Percentiles rank a stretch among this genome's conserved stretches.
phyloP scores from a whole-genome alignment of 176 grass and related monocot genomes.

The Rhynchospora breviuscula region DNA sequence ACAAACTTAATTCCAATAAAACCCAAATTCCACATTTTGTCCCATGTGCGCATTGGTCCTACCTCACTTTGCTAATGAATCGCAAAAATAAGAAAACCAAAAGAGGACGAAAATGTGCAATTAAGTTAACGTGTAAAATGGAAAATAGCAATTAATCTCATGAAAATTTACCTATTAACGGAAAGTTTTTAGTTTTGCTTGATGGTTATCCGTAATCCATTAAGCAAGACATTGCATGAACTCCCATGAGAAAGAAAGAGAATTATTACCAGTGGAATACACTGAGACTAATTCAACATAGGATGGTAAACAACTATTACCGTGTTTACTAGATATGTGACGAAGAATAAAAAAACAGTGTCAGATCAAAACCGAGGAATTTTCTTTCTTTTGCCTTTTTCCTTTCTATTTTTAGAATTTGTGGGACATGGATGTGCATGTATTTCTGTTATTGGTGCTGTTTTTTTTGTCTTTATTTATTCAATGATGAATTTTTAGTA shows the following conservation, averaged over 20 bases:
- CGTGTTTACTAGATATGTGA: neutral
- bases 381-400: too few relatives aligned
- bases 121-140: neutral
- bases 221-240: neutral
- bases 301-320: neutral
- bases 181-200: neutral
- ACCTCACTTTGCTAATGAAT: constrained; percentile 14
- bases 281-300: neutral
- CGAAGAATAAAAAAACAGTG: too few relatives aligned
- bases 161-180: constrained; percentile 1
- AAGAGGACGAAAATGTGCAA: neutral
- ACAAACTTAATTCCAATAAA: neutral
- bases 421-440: too few relatives aligned
- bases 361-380: too few relatives aligned
- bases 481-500: neutral
- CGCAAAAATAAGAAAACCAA: neutral
- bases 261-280: neutral
- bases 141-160: neutral
- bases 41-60: neutral
- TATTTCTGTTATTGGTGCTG: too few relatives aligned
- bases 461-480: neutral
- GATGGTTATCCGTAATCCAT: constrained; percentile 3
- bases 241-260: neutral
- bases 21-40: neutral
- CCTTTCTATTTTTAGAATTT: too few relatives aligned